Percentiles rank a stretch among this genome's conserved stretches.
Conservation (phyloP, 208 protist genomes). For the Novymonas esmeraldas region DNA sequence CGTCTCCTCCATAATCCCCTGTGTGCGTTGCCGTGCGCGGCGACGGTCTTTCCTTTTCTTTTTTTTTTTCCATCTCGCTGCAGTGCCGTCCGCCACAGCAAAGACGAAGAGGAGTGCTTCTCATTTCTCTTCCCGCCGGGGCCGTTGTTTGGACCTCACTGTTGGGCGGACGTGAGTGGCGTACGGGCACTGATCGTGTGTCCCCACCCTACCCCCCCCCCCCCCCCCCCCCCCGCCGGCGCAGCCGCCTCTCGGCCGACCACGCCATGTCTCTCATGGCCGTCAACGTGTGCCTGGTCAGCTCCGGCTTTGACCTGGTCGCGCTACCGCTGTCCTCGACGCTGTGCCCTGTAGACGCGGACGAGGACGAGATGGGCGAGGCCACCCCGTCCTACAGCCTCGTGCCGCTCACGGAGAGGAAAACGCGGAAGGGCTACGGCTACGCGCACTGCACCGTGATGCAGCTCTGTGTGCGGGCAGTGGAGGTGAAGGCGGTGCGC, state of each 20-base stretch:
- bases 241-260: not conserved
- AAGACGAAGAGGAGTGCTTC: too few relatives aligned
- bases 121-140: too few relatives aligned
- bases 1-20: too few relatives aligned
- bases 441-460: constrained; percentile 79
- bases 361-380: constrained; percentile 41
- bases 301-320: constrained; percentile 62
- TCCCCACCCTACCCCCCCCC: not conserved
- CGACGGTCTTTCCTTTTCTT: too few relatives aligned
- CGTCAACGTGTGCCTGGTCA: constrained; percentile 76
- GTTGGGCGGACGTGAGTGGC: too few relatives aligned
- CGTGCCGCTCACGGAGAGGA: constrained; percentile 54
- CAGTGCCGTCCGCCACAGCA: too few relatives aligned
- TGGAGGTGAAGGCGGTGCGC: constrained; percentile 49
- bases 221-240: not conserved
- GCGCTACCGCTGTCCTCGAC: constrained; percentile 69
- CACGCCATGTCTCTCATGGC: constrained; percentile 63
- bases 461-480: constrained; percentile 62
- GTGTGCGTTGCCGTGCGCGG: too few relatives aligned
- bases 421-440: constrained; percentile 45
- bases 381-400: constrained; percentile 53
- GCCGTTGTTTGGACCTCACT: too few relatives aligned
- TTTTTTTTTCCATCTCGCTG: too few relatives aligned
- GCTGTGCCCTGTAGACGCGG: constrained; percentile 50
- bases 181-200: not conserved